Conservation (phyloP, 1,139 yeast genomes). For the Blastobotrys proliferans region DNA sequence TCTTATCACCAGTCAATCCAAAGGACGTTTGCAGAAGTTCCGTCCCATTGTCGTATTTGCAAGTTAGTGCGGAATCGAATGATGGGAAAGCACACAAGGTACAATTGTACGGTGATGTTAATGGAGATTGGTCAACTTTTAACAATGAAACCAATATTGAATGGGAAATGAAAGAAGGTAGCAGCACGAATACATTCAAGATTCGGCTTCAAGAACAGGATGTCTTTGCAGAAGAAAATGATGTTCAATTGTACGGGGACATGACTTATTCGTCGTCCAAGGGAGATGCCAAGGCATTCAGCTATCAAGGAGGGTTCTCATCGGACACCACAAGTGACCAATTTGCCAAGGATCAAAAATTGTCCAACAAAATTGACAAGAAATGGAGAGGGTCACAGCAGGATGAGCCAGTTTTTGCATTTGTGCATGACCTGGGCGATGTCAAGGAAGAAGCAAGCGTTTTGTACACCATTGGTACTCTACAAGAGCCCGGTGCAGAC, state of each 20-base stretch:
- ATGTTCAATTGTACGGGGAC: slow-evolving; percentile 5
- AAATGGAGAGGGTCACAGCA: slow-evolving; percentile 3
- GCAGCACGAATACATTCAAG: neutral
- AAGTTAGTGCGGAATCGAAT: neutral
- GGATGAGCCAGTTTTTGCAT: slow-evolving; percentile 10
- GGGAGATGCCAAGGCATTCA: slow-evolving; percentile 3
- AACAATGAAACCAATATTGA: neutral
- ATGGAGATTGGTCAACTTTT: slow-evolving; percentile 3
- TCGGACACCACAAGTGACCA: neutral
- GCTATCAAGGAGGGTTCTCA: slow-evolving; percentile 3
- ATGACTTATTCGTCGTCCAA: slow-evolving; percentile 5
- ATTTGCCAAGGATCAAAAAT: neutral
- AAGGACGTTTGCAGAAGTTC: slow-evolving; percentile 7
- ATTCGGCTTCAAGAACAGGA: neutral
- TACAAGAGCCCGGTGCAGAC: slow-evolving; percentile 7
- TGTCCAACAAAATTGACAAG: slow-evolving; percentile 4
- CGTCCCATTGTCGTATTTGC: slow-evolving; percentile 8
- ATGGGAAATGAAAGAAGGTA: neutral
- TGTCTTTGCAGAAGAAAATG: slow-evolving; percentile 5
- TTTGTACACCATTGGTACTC: slow-evolving; percentile 7
- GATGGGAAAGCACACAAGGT: slow-evolving; percentile 2
- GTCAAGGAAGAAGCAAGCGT: neutral
- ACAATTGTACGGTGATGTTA: slow-evolving; percentile 8
- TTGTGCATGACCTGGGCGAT: slow-evolving; percentile 5
- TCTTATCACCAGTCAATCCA: slow-evolving; percentile 8